Percentiles rank a stretch among this genome's conserved stretches.
These are phyloP conservation scores for Zymoseptoria brevis DNA, from an alignment of 2,329 filamentous ascomycete species.

Conservation along the genomic window DNA sequence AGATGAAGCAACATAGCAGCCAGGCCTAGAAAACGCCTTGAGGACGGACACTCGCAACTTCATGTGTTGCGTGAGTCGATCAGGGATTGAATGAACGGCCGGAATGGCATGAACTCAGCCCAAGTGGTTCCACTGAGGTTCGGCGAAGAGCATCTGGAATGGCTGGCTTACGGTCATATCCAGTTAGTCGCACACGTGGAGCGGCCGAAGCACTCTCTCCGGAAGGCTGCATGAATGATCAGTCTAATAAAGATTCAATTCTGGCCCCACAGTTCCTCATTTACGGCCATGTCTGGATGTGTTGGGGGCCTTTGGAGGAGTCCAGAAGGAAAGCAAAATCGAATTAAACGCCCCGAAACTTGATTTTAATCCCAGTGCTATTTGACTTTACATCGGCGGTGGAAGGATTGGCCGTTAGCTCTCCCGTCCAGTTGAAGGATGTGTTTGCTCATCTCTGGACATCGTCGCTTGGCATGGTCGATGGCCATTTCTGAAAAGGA, in stretches of 20 bases:
- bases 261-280: no score
- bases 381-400: no score
- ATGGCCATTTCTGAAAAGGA: no score
- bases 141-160: neutral
- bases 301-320: no score
- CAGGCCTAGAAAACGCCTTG: neutral
- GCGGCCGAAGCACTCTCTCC: neutral
- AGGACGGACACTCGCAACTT: neutral
- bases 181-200: neutral
- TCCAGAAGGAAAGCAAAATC: no score
- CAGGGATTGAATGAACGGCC: neutral
- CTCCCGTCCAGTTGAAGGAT: no score
- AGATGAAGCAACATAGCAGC: neutral
- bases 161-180: neutral
- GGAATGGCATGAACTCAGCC: neutral
- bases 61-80: neutral
- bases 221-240: neutral
- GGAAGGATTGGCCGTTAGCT: no score
- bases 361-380: no score
- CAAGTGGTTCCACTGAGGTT: neutral
- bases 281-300: no score
- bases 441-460: no score
- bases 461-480: no score
- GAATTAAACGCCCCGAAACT: no score
- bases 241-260: neutral